Base-by-base conservation (phyloP, 2,329 filamentous ascomycete genomes). In the Tolypocladium album region DNA sequence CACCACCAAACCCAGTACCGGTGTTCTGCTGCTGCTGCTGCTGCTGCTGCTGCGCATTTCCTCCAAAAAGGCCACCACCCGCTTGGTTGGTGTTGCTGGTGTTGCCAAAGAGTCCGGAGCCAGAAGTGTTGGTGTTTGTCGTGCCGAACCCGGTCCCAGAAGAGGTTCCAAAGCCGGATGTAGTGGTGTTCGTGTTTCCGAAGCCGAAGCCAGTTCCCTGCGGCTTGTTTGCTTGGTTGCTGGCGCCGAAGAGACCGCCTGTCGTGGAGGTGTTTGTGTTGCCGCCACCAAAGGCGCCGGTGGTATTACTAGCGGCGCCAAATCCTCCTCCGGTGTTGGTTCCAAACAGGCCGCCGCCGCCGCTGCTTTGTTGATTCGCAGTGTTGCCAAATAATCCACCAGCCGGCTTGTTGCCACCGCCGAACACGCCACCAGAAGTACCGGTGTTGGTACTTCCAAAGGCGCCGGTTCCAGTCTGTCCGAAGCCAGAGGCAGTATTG, bases 11-110 rank as follows among this genome's bases (percentile, higher is more conserved):
- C 2, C 62, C 66, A 55, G 59, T 59, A 39, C 65, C 64, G 13
- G 68, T 61, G 22, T 62, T 67, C 58, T 67, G 68, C 58, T 71
- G 68, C 58, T 69, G 66, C 63, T 68, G 71, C 15, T 31, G 27
- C 27, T 71, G 67, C 22, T 69, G 70, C 58, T 69, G 66, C 63
- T 68, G 71, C 15, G 50, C 8, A 67, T 68, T 72, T 58, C 75
- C 64, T 67, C 78, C 79, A 57, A 83, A 82, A 8, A 81, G 67
- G 17, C 76, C 74, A 22, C 76, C 76, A n/a, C 75, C 72, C 56
- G 75, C 67, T 65, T 72, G 38, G 65, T 70, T 57, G 62, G 64
- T 58, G 64, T 71, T 64, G 62, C 65, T 62, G 58, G 65, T 59
- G 65, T 67, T 69, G 43, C 78, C 79, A 59, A 84, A 81, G 3